Percentiles rank a stretch among this genome's conserved stretches.
Conservation (phyloP, 208 protist species). For the Crithidia sp. region DNA sequence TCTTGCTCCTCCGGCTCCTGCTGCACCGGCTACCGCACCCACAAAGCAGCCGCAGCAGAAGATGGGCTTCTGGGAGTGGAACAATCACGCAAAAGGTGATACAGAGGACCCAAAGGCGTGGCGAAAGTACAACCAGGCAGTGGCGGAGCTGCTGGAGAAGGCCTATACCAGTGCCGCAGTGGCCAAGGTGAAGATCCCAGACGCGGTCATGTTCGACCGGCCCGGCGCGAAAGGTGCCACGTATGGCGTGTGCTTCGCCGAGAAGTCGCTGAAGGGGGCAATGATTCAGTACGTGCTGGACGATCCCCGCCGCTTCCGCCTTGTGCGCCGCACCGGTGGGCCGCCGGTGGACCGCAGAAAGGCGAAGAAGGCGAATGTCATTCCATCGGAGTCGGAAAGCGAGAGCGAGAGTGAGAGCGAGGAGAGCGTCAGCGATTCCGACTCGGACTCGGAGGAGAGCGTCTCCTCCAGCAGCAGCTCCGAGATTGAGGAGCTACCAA, state of each 20-base stretch:
- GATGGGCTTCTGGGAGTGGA: constrained; percentile 72
- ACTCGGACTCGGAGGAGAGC: constrained; percentile 28
- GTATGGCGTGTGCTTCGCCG: constrained; percentile 66
- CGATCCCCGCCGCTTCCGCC: constrained; percentile 39
- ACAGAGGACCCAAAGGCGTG: constrained; percentile 49
- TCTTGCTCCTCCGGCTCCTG: neutral
- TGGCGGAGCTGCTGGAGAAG: constrained; percentile 56
- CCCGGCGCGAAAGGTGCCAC: constrained; percentile 19
- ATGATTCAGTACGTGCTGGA: constrained; percentile 67
- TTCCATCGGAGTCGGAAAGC: constrained; percentile 33
- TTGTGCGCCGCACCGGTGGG: constrained; percentile 45
- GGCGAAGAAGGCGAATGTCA: constrained; percentile 30
- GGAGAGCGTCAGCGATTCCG: constrained; percentile 20
- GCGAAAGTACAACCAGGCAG: constrained; percentile 50
- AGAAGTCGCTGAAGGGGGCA: constrained; percentile 37
- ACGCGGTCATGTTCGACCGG: constrained; percentile 37
- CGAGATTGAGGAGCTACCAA: neutral
- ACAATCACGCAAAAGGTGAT: constrained; percentile 38
- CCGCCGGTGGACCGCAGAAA: constrained; percentile 31
- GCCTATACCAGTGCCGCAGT: constrained; percentile 38
- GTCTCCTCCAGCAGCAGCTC: constrained; percentile 18
- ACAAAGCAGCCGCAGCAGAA: neutral
- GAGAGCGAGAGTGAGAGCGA: constrained; percentile 25
- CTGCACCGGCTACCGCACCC: neutral
- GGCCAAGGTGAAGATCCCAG: constrained; percentile 36